Evolutionary conservation across 108 stramenopile species (phyloP), one percentile per base, ranked within the genome.

Genomic region (Skeletonema grethae): DNA sequence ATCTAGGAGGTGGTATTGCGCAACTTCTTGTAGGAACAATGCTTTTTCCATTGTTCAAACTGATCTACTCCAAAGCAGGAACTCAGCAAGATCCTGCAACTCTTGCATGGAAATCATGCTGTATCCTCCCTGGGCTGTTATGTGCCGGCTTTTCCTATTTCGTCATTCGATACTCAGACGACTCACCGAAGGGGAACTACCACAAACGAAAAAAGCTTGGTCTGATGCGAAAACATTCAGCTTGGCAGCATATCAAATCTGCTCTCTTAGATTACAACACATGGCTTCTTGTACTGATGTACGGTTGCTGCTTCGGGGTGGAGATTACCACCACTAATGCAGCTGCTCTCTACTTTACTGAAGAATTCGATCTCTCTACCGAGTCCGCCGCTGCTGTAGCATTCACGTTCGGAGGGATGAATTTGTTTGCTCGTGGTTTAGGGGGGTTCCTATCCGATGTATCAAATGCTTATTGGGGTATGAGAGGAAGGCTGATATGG

Each of bases 291-390:
- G 61, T 80, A 57, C 25, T 90, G 15, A 92, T 93, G 69, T 96
- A 96, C 70, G 93, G 87, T n/a, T 90, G 87, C 36, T 95, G 93
- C 41, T 94, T 96, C 58, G 95, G 95, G 11, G 90, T 90, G 2
- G 95, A 96, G 65, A 61, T 96, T 15, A 92, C 91, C 15, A 85
- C 91, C 67, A 85, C 73, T 69, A 93, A 94, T 76, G 86, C 80
- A 22, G 79, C 87, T 4, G 86, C 93, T 30, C 64, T 90, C 0
- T 96, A 94, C 77, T 96, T 96, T 48, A 65, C 77, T 43, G 91
- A 95, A 80, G 71, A 87, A 48, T 92, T 92, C 61, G 85, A 84
- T 53, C 76, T 86, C n/a, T 79, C 76, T 9, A 86, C 86, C n/a
- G 92, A 85, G 57, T 48, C 75, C 59, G 93, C 95, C 9, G 90